These are phyloP conservation scores for Hypomyces perniciosus DNA, from an alignment of 2,329 filamentous ascomycete genomes.

Conservation along the genomic window DNA sequence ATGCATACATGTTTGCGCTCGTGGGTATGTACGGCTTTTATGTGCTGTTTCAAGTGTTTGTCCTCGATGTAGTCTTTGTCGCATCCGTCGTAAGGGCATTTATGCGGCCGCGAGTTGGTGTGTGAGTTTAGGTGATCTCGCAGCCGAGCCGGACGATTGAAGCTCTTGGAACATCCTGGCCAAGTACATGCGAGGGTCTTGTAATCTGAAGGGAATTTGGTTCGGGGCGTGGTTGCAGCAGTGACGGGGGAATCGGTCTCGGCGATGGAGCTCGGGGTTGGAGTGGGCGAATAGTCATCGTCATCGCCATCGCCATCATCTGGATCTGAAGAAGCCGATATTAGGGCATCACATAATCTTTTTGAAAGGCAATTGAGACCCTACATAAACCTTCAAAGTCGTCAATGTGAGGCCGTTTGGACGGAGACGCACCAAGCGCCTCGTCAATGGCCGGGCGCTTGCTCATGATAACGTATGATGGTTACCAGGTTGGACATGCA, in stretches of 20 bases:
- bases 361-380: neutral
- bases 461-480: constrained; percentile 20
- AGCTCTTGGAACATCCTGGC: constrained; percentile 70
- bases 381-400: constrained; percentile 20
- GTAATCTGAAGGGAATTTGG: constrained; percentile 60
- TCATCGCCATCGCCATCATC: constrained; percentile 23
- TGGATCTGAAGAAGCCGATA: constrained; percentile 16
- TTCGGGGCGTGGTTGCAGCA: constrained; percentile 35
- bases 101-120: constrained; percentile 75
- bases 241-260: constrained; percentile 28
- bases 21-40: constrained; percentile 73
- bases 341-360: neutral
- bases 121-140: constrained; percentile 78
- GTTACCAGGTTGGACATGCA: neutral
- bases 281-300: constrained; percentile 26
- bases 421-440: constrained; percentile 19
- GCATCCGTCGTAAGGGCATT: constrained; percentile 64
- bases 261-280: constrained; percentile 28
- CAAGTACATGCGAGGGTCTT: constrained; percentile 75
- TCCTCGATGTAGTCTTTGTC: constrained; percentile 80
- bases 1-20: constrained; percentile 66
- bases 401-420: constrained; percentile 22
- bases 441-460: constrained; percentile 26
- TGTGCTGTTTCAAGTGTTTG: constrained; percentile 79
- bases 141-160: constrained; percentile 79